Evolutionary conservation across 148 eudicot species (phyloP).

Genomic region (Camellia granthamiana): DNA sequence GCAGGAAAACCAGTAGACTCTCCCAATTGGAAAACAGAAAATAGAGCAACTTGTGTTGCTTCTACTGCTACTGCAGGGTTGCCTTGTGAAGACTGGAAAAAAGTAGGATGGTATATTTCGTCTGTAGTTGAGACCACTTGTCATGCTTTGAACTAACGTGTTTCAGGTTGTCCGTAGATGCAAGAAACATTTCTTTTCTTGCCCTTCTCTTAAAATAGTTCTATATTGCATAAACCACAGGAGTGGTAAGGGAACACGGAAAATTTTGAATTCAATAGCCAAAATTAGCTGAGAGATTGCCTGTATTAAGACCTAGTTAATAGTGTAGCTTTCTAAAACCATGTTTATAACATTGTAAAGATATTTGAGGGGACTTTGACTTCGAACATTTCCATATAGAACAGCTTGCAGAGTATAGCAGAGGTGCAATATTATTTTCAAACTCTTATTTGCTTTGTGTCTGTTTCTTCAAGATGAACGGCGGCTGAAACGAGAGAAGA

Average conservation of each 20-base stretch:
- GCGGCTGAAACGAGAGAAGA: conserved; percentile 22
- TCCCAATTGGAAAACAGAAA: neutral
- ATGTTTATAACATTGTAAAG: neutral
- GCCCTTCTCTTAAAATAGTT: neutral
- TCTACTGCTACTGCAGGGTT: conserved; percentile 3
- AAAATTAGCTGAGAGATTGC: conserved; percentile 1
- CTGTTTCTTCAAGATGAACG: conserved; percentile 19
- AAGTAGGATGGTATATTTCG: neutral
- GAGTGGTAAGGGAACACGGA: neutral
- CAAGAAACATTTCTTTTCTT: neutral
- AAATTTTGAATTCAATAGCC: neutral
- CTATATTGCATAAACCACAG: neutral
- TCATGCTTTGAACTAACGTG: neutral
- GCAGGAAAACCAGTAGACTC: neutral
- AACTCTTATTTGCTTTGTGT: neutral
- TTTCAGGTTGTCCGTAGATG: neutral
- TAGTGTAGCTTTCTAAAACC: neutral
- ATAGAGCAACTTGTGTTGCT: neutral
- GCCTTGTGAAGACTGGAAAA: conserved; percentile 7
- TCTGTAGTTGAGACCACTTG: neutral
- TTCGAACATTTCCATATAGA: neutral
- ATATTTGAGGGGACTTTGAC: neutral
- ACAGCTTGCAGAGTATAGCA: neutral
- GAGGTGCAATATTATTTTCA: neutral
- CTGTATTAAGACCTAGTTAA: neutral